Conservation (phyloP, 192 early-diverging fungal genomes). For the Umbelopsis sp. region DNA sequence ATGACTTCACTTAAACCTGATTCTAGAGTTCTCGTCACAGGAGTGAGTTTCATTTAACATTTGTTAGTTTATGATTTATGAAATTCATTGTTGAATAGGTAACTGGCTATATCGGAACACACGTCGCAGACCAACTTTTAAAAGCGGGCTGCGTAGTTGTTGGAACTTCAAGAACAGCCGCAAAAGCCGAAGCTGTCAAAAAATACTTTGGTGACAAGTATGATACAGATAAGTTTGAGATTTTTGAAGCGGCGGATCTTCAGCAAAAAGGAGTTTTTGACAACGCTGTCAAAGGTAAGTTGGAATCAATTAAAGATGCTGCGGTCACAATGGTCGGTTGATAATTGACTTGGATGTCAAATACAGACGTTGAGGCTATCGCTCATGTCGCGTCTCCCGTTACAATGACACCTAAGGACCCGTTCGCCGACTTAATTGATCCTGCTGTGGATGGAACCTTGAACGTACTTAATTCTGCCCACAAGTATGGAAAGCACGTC, state of each 20-base stretch:
- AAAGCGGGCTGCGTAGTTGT: slow-evolving; percentile 39
- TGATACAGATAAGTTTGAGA: slow-evolving; percentile 14
- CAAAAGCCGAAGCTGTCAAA: slow-evolving; percentile 27
- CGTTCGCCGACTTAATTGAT: slow-evolving; percentile 35
- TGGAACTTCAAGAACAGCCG: slow-evolving; percentile 40
- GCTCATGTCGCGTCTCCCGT: slow-evolving; percentile 49
- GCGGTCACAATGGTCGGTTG: neutral
- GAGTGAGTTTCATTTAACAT: neutral
- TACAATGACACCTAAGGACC: slow-evolving; percentile 1
- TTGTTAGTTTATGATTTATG: too few relatives aligned
- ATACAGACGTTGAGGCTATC: slow-evolving; percentile 36
- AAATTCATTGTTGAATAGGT: neutral
- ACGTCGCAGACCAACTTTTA: slow-evolving; percentile 47
- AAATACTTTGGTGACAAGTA: neutral
- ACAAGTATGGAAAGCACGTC: slow-evolving; percentile 25
- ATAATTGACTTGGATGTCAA: too few relatives aligned
- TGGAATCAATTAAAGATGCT: neutral
- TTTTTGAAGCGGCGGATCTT: slow-evolving; percentile 42
- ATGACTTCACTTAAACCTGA: neutral
- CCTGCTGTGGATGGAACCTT: slow-evolving; percentile 52
- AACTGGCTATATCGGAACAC: slow-evolving; percentile 43
- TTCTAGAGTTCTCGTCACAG: slow-evolving; percentile 23
- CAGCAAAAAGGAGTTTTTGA: slow-evolving; percentile 39
- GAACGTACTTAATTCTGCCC: slow-evolving; percentile 38
- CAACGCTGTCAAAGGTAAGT: slow-evolving; percentile 43